These are phyloP conservation scores for Backusella australiensis DNA, from an alignment of 192 early-diverging fungal species.

Conservation along the genomic window DNA sequence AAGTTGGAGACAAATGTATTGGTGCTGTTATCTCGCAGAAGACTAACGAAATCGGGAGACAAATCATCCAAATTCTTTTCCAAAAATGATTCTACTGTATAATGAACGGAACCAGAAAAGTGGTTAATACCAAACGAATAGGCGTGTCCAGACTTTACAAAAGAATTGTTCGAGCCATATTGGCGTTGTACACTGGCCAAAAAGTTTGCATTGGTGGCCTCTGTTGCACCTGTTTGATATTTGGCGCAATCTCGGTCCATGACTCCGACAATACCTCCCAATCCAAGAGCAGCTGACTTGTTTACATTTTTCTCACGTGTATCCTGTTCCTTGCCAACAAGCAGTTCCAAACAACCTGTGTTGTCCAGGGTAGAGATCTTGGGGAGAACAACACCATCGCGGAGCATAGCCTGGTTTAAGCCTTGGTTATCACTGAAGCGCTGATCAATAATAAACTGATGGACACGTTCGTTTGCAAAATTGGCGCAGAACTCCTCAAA, in stretches of 20 bases:
- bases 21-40: constrained; percentile 68
- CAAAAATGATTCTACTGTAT: constrained; percentile 76
- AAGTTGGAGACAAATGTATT: constrained; percentile 75
- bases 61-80: constrained; percentile 73
- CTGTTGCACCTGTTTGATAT: constrained; percentile 41
- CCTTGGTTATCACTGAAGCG: constrained; percentile 52
- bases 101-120: constrained; percentile 69
- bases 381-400: constrained; percentile 60
- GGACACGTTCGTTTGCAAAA: constrained; percentile 67
- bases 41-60: constrained; percentile 80
- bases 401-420: constrained; percentile 40
- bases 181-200: constrained; percentile 36
- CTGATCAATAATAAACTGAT: constrained; percentile 56
- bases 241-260: constrained; percentile 46
- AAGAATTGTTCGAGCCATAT: constrained; percentile 38
- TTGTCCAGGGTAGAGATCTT: constrained; percentile 50
- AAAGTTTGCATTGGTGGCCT: constrained; percentile 47
- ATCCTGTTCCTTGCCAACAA: constrained; percentile 50
- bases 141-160: constrained; percentile 32
- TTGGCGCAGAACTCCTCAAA: constrained; percentile 74
- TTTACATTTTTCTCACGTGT: constrained; percentile 18
- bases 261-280: constrained; percentile 44
- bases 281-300: constrained; percentile 23
- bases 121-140: constrained; percentile 74
- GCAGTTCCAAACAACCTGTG: constrained; percentile 49